phyloP scores from a whole-genome alignment of 768 basidiomycete species.

The Amanita rimosa region DNA sequence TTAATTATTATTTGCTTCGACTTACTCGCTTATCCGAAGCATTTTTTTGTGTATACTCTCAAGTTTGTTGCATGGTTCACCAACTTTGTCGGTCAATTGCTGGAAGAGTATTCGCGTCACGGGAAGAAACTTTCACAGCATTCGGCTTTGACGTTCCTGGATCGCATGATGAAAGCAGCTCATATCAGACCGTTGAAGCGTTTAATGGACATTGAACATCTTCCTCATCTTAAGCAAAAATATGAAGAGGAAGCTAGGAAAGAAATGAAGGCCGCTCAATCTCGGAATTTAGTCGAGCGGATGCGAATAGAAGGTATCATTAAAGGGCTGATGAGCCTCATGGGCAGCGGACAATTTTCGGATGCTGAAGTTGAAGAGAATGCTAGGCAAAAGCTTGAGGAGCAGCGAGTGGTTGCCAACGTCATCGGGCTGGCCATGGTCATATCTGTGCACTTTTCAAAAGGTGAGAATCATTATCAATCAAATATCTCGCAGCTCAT shows the following conservation, averaged over 20 bases:
- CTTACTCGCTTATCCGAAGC: background rate
- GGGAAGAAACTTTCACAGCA: background rate
- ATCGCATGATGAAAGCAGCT: slow-evolving; percentile 2
- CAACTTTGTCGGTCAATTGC: background rate
- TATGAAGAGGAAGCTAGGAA: background rate
- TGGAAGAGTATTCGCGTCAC: background rate
- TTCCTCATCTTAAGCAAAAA: background rate
- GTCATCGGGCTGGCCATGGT: slow-evolving; percentile 10
- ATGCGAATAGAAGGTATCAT: background rate
- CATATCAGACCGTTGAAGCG: background rate
- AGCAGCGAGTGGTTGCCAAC: slow-evolving; percentile 9
- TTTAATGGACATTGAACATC: background rate
- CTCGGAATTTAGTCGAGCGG: background rate
- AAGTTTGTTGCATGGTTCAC: background rate
- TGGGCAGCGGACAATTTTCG: background rate
- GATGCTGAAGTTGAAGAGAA: background rate
- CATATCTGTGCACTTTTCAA: slow-evolving; percentile 13
- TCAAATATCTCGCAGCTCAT: background rate
- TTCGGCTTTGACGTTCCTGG: slow-evolving; percentile 3
- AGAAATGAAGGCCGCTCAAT: background rate
- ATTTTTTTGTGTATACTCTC: background rate
- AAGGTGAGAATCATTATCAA: slow-evolving; percentile 8
- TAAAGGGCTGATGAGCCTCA: background rate
- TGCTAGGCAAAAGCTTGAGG: slow-evolving; percentile 9
- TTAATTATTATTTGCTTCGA: background rate